Evolutionary conservation across 2,329 filamentous ascomycete species (phyloP), one percentile per base, ranked within the genome.

Genomic region (Sporothrix phasma): DNA sequence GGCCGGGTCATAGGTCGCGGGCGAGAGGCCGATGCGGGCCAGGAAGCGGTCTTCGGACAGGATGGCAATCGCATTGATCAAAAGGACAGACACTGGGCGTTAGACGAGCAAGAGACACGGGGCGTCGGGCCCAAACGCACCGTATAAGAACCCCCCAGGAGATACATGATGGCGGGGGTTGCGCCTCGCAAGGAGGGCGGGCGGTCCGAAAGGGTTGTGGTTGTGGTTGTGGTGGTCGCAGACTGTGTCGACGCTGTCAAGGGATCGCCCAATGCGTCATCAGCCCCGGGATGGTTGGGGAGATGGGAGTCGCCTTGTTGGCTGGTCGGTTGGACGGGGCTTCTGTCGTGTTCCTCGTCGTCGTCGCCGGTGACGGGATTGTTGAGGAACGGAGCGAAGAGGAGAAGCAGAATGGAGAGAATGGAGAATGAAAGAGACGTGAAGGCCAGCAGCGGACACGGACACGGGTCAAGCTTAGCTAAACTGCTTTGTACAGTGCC

Each of bases 11-110:
- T 81, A 80, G 29, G 84, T 81, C 60, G 82, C 78, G 2, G 84
- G 81, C 3, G 85, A 92, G 83, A 93, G 92, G 73, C 92, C 92
- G 72, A 97, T 92, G 76, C 90, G 86, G 63, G 88, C 89, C 69
- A 96, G 89, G 76, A 96, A 96, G 67, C 92, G 88, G 78, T 96
- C 92, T 84, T 96, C 92, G 71, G 91, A 96, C 69, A 97, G 88
- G 73, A 97, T 86, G 68, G 92, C 91, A 73, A 97, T 88, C 69
- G 91, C 90, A 77, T 99, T 99, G 77, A 94, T 87, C 74, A 97
- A 84, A 72, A 97, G 90, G 74, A 96, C 81, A 70, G 86, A 83
- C 69, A 93, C 89, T 92, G 72, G 24, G 47, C 5, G 29, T 53
- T 46, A 29, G 54, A 37, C 34, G 34, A 37, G 34, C 34, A 37